Evolutionary conservation across 352 stramenopile species (phyloP).

Genomic region (Pythium rishiriense): DNA sequence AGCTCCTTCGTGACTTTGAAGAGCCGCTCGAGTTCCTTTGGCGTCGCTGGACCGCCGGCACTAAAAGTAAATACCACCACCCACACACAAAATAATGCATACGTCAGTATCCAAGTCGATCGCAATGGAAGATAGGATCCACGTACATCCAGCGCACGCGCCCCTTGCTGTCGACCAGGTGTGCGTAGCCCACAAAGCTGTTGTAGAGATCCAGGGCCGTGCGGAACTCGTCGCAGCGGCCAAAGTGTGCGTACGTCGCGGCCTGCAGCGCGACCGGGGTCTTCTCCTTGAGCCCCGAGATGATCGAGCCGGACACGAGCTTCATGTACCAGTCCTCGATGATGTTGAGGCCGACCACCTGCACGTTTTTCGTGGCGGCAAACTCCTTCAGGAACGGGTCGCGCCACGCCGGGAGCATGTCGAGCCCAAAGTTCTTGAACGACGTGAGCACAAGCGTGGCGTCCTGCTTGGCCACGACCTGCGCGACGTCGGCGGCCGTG

Average conservation of each 20-base stretch:
- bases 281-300: constrained; percentile 54
- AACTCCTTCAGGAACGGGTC: constrained; percentile 61
- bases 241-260: constrained; percentile 68
- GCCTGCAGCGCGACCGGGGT: constrained; percentile 47
- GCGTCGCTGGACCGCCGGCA: constrained; percentile 60
- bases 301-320: constrained; percentile 70
- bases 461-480: constrained; percentile 38
- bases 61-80: too few species aligned
- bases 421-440: constrained; percentile 86
- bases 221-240: constrained; percentile 79
- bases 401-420: constrained; percentile 79
- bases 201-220: constrained; percentile 82
- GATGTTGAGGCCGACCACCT: constrained; percentile 77
- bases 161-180: constrained; percentile 78
- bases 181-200: constrained; percentile 85
- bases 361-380: constrained; percentile 35
- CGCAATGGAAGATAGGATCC: background rate
- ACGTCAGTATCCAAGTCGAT: background rate
- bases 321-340: constrained; percentile 92
- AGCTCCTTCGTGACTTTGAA: constrained; percentile 60
- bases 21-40: constrained; percentile 60
- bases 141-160: constrained; percentile 87
- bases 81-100: constrained; percentile 17
- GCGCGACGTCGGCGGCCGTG: constrained; percentile 52
- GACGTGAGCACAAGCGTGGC: constrained; percentile 77